Conservation (phyloP, 1,284 basidiomycete species). For the Sphaerobolus stellatus region DNA sequence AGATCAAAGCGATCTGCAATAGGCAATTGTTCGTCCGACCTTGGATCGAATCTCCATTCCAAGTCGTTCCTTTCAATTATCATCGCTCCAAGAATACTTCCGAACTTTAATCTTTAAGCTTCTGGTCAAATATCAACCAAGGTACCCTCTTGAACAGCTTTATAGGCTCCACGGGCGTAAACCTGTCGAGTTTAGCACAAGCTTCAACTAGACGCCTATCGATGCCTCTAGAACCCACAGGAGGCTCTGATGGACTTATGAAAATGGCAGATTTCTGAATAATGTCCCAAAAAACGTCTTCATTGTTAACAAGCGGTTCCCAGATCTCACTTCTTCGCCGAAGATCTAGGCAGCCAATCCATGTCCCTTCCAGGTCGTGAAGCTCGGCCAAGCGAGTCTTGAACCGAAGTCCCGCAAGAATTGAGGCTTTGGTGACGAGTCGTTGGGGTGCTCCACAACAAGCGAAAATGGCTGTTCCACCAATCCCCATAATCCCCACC, state of each 20-base stretch:
- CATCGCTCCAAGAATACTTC: constrained; percentile 60
- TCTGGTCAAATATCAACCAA: constrained; percentile 73
- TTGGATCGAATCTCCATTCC: constrained; percentile 73
- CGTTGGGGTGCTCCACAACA: constrained; percentile 54
- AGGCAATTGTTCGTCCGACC: constrained; percentile 50
- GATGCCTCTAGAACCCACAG: constrained; percentile 59
- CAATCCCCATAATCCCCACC: constrained; percentile 22
- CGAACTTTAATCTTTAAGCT: constrained; percentile 52
- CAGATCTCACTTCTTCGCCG: neutral
- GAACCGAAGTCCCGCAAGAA: constrained; percentile 42
- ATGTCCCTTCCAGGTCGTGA: constrained; percentile 4
- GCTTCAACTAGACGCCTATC: constrained; percentile 54
- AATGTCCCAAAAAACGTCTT: constrained; percentile 58
- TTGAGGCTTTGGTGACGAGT: constrained; percentile 59
- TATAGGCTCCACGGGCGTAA: constrained; percentile 55
- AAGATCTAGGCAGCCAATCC: constrained; percentile 7
- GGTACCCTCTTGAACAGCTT: constrained; percentile 54
- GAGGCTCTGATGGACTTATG: constrained; percentile 59
- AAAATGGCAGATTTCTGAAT: constrained; percentile 55
- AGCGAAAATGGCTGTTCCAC: constrained; percentile 46
- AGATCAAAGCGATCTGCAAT: constrained; percentile 72
- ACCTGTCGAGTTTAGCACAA: constrained; percentile 59
- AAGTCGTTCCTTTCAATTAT: constrained; percentile 70
- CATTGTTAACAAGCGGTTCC: constrained; percentile 9
- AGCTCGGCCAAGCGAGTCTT: constrained; percentile 6